A percentile compares a stretch with the other conserved stretches of the same genome.
phyloP scores from a whole-genome alignment of 495 filamentous ascomycete species.

The Aspergillus diversus region DNA sequence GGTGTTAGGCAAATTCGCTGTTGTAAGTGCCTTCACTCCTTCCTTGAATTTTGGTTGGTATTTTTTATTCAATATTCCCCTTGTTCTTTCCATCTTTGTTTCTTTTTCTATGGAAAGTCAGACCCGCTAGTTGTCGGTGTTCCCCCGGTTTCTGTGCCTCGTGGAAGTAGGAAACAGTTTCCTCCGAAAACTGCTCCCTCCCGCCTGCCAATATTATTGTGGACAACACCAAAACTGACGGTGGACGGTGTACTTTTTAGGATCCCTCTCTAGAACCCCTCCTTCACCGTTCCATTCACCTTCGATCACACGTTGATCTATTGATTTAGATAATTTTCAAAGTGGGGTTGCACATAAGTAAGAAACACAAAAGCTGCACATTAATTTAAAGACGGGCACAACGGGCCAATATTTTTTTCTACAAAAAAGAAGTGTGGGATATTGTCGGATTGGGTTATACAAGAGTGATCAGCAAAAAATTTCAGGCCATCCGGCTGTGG shows the following conservation, averaged over 20 bases:
- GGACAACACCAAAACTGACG: conserved; percentile 22
- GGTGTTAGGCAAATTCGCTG: conserved; percentile 17
- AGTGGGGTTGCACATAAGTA: conserved; percentile 8
- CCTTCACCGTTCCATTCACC: conserved; percentile 4
- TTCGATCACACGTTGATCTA: background rate
- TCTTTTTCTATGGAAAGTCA: background rate
- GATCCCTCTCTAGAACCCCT: conserved; percentile 13
- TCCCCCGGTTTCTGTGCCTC: conserved; percentile 17
- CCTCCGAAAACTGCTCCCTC: conserved; percentile 20
- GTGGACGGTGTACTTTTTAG: conserved; percentile 17
- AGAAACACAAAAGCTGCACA: background rate
- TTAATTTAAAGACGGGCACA: background rate
- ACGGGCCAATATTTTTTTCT: background rate
- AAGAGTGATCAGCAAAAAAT: conserved; percentile 14
- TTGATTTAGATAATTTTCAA: conserved; percentile 16
- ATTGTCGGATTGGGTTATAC: conserved; percentile 20
- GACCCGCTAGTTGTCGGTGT: background rate
- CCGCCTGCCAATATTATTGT: conserved; percentile 25
- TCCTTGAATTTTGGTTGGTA: background rate
- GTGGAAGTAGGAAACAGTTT: conserved; percentile 10
- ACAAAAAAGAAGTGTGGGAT: conserved; percentile 1
- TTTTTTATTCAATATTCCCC: background rate
- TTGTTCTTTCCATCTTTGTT: background rate
- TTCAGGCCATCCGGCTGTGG: conserved; percentile 30
- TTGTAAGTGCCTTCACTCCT: conserved; percentile 22